phyloP scores from a whole-genome alignment of 2,329 filamentous ascomycete species.

The Colletotrichum horii region DNA sequence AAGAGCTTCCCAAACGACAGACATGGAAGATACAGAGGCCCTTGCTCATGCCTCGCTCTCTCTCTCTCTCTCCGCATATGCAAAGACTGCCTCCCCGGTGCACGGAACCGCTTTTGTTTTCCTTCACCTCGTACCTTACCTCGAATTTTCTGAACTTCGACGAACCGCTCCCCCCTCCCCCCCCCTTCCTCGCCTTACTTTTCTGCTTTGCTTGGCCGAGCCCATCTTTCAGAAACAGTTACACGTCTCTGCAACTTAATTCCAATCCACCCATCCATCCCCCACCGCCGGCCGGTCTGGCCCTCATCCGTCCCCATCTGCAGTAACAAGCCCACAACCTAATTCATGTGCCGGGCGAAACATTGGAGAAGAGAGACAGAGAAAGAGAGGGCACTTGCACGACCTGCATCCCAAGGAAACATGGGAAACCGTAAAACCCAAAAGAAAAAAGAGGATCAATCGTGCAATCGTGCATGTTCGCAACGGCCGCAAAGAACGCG shows the following conservation, averaged over 20 bases:
- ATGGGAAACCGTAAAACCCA: neutral
- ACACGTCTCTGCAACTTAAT: neutral
- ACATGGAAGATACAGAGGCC: neutral
- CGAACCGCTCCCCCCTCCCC: neutral
- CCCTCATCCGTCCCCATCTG: neutral
- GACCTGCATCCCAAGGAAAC: neutral
- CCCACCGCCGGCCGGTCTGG: neutral
- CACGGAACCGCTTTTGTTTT: neutral
- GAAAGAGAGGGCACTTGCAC: neutral
- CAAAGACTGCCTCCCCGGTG: neutral
- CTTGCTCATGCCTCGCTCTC: neutral
- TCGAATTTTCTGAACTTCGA: neutral
- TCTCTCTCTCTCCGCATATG: neutral
- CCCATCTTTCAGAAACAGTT: neutral
- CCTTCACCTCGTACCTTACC: neutral
- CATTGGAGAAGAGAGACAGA: neutral
- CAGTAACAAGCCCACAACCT: neutral
- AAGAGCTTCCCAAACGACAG: neutral
- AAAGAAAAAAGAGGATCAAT: neutral
- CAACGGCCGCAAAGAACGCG: neutral
- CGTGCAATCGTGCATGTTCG: neutral
- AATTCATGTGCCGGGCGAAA: neutral
- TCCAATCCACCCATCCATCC: neutral
- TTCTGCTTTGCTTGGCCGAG: neutral
- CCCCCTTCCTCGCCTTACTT: neutral